A percentile compares a stretch with the other conserved stretches of the same genome.
phyloP scores from a whole-genome alignment of 805 yeast genomes.

The Yueomyces sinensis region DNA sequence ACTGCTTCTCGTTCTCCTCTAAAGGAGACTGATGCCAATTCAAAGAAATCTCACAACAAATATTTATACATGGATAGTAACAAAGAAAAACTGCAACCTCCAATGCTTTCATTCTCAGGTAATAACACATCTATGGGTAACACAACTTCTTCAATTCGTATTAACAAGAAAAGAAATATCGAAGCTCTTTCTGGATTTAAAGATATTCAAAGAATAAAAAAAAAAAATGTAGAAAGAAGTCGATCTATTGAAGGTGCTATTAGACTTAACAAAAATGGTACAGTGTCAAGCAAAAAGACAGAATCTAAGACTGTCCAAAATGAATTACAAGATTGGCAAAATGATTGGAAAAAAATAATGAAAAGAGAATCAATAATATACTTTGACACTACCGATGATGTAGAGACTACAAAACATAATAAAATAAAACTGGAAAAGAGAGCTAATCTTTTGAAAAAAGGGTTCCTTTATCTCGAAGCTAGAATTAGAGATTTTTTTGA shows the following conservation, averaged over 20 bases:
- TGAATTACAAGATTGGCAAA: conserved; percentile 47
- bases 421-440: conserved; percentile 17
- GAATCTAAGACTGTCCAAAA: conserved; percentile 15
- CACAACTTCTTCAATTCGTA: conserved; percentile 1
- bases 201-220: conserved; percentile 6
- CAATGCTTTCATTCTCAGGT: neutral
- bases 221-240: conserved; percentile 14
- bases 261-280: conserved; percentile 1
- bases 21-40: conserved; percentile 22
- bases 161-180: neutral
- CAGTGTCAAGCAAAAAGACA: conserved; percentile 11
- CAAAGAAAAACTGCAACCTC: neutral
- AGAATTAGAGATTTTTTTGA: conserved; percentile 47
- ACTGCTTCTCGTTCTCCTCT: conserved; percentile 17
- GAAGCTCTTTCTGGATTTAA: neutral
- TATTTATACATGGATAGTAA: neutral
- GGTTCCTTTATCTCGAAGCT: conserved; percentile 36
- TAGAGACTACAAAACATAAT: conserved; percentile 7
- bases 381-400: conserved; percentile 37
- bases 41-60: neutral
- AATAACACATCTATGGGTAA: conserved; percentile 6
- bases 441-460: conserved; percentile 18
- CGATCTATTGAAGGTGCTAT: conserved; percentile 27
- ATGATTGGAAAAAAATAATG: conserved; percentile 51
- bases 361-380: conserved; percentile 40